Conservation (phyloP, 495 filamentous ascomycete genomes). For the Penicillium canescens region DNA sequence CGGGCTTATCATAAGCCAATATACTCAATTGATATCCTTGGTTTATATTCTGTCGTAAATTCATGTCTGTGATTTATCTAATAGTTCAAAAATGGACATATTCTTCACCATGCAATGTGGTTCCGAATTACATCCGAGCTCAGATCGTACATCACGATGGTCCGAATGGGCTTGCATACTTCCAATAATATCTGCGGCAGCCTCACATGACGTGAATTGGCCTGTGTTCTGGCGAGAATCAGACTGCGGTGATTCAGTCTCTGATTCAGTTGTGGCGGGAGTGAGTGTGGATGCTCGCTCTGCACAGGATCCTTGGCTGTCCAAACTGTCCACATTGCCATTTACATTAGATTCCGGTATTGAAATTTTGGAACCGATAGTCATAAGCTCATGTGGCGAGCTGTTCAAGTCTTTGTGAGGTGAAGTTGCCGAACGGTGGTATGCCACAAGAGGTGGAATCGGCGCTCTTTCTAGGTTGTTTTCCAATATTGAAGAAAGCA, state of each 20-base stretch:
- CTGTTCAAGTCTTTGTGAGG: conserved; percentile 6
- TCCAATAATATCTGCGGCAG: conserved; percentile 29
- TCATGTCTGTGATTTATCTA: conserved; percentile 26
- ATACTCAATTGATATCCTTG: too few relatives aligned
- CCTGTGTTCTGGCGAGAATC: conserved; percentile 1
- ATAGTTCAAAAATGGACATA: conserved; percentile 38
- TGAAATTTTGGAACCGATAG: conserved; percentile 1
- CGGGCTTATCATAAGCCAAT: too few relatives aligned
- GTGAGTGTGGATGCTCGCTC: not conserved
- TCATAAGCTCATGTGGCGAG: conserved; percentile 4
- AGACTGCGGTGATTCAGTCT: too few relatives aligned
- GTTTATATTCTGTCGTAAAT: too few relatives aligned
- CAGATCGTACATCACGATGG: conserved; percentile 33
- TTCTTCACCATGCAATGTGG: conserved; percentile 43
- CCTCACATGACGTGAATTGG: conserved; percentile 24
- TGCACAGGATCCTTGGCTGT: not conserved
- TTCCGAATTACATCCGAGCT: conserved; percentile 40
- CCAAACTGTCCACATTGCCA: not conserved
- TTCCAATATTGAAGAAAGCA: too few relatives aligned
- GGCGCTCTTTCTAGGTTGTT: too few relatives aligned
- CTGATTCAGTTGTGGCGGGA: not conserved
- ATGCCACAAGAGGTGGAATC: too few relatives aligned
- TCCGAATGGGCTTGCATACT: conserved; percentile 28
- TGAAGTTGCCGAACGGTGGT: not conserved
- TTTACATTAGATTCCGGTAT: not conserved